phyloP scores from a whole-genome alignment of 495 filamentous ascomycete species.

The Baudoinia panamericana region DNA sequence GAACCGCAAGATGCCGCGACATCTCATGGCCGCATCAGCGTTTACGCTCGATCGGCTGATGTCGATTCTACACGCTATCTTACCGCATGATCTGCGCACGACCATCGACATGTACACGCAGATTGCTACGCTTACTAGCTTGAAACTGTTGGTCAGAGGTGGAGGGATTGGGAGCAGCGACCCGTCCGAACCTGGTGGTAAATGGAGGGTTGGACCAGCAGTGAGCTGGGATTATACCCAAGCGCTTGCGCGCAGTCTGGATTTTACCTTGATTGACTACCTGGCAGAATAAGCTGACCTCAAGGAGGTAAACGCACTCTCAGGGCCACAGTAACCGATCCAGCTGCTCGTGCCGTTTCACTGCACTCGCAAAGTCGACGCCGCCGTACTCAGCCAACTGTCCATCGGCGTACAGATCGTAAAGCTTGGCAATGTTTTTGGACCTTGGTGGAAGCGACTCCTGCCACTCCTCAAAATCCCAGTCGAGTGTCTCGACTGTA shows the following conservation, averaged over 20 bases:
- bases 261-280: slow-evolving; percentile 60
- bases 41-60: slow-evolving; percentile 80
- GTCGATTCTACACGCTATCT: slow-evolving; percentile 72
- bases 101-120: slow-evolving; percentile 38
- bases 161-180: slow-evolving; percentile 38
- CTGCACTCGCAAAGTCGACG: slow-evolving; percentile 8
- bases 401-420: slow-evolving; percentile 11
- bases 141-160: slow-evolving; percentile 57
- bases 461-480: slow-evolving; percentile 12
- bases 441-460: not conserved
- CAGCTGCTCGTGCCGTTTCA: slow-evolving; percentile 7
- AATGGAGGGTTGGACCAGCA: slow-evolving; percentile 51
- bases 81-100: slow-evolving; percentile 48
- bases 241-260: slow-evolving; percentile 51
- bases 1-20: slow-evolving; percentile 42
- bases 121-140: slow-evolving; percentile 65
- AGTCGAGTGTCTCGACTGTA: slow-evolving; percentile 5
- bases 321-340: slow-evolving; percentile 11
- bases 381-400: not conserved
- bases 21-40: slow-evolving; percentile 59
- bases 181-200: slow-evolving; percentile 47
- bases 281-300: slow-evolving; percentile 37
- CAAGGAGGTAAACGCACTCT: no score
- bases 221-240: slow-evolving; percentile 62
- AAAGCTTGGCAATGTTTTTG: slow-evolving; percentile 8